Conservation (phyloP, 352 stramenopile genomes). For the Pythium aphanidermatum region DNA sequence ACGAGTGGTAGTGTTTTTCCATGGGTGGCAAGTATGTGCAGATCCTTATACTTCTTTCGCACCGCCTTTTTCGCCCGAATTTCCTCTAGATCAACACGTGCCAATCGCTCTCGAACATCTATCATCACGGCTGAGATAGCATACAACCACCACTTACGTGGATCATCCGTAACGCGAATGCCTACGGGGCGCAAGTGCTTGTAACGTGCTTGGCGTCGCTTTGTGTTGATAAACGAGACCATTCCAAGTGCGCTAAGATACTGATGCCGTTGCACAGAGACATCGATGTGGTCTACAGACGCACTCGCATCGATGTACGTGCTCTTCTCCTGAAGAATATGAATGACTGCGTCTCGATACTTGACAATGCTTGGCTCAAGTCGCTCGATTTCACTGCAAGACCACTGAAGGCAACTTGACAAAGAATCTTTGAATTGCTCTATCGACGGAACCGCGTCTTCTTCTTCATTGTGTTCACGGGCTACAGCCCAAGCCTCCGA, state of each 20-base stretch:
- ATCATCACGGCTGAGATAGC: constrained; percentile 66
- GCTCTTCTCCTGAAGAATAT: constrained; percentile 83
- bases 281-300: constrained; percentile 64
- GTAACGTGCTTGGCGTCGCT: constrained; percentile 57
- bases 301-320: constrained; percentile 81
- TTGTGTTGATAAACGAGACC: constrained; percentile 61
- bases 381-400: constrained; percentile 46
- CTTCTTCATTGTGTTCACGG: constrained; percentile 63
- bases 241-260: constrained; percentile 73
- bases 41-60: constrained; percentile 47
- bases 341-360: constrained; percentile 74
- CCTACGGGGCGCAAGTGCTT: constrained; percentile 43
- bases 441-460: constrained; percentile 67
- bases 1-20: constrained; percentile 21
- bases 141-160: constrained; percentile 67
- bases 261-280: constrained; percentile 55
- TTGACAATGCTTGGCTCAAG: constrained; percentile 53
- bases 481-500: constrained; percentile 79
- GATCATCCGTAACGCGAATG: constrained; percentile 37
- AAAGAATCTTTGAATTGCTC: constrained; percentile 68
- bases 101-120: constrained; percentile 65
- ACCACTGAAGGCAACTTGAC: constrained; percentile 75
- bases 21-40: constrained; percentile 35
- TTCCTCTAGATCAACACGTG: constrained; percentile 61
- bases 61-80: constrained; percentile 29